Evolutionary conservation across 768 basidiomycete species (phyloP).

Genomic region (Kwoniella sp.): DNA sequence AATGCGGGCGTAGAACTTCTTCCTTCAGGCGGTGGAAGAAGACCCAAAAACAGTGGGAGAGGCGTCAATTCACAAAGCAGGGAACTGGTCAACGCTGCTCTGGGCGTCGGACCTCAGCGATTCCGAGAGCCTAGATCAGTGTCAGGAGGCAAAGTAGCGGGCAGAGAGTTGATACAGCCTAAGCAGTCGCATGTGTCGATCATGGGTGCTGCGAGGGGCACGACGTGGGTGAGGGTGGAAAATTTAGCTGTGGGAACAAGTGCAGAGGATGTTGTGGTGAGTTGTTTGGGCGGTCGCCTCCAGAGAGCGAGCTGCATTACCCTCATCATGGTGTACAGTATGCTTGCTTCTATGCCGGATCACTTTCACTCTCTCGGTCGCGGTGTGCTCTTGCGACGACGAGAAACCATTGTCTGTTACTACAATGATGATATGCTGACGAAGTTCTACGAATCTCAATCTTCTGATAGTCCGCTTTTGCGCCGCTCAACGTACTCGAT

Average conservation of each 20-base stretch:
- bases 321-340: no score
- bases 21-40: slow-evolving; percentile 20
- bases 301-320: no score
- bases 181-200: slow-evolving; percentile 31
- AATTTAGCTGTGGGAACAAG: slow-evolving; percentile 76
- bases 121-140: slow-evolving; percentile 9
- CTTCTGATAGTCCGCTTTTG: slow-evolving; percentile 68
- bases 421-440: no score
- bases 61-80: slow-evolving; percentile 13
- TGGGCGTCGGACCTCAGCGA: slow-evolving; percentile 17
- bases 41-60: slow-evolving; percentile 13
- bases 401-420: no score
- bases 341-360: background rate
- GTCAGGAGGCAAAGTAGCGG: background rate
- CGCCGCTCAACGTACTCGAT: slow-evolving; percentile 65
- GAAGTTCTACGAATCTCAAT: background rate
- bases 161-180: slow-evolving; percentile 3
- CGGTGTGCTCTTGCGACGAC: no score
- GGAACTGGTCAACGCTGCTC: slow-evolving; percentile 27
- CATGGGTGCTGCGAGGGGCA: slow-evolving; percentile 56
- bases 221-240: slow-evolving; percentile 64
- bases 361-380: background rate
- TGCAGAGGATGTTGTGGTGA: slow-evolving; percentile 72
- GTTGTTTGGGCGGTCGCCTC: no score
- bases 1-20: slow-evolving; percentile 45